Evolutionary conservation across 2,329 filamentous ascomycete species (phyloP).

Genomic region (Penicillium sp.): DNA sequence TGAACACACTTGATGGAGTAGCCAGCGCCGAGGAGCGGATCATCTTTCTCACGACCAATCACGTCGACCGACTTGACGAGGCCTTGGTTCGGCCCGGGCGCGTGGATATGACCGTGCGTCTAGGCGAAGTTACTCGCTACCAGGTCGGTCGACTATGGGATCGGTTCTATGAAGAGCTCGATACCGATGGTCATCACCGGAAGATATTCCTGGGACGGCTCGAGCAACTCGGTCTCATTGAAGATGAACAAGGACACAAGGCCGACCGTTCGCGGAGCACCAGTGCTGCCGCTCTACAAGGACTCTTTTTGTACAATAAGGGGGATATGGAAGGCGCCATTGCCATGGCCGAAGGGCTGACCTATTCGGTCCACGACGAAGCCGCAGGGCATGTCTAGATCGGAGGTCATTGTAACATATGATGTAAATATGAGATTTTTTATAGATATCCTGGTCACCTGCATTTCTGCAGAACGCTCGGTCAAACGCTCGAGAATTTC

Average conservation of each 20-base stretch:
- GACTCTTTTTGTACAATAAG: constrained; percentile 93
- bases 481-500: neutral
- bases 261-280: constrained; percentile 50
- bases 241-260: constrained; percentile 48
- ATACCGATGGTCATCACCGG: constrained; percentile 57
- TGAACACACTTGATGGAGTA: constrained; percentile 85
- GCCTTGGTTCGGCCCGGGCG: constrained; percentile 85
- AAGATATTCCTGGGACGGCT: constrained; percentile 66
- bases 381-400: constrained; percentile 14
- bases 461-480: constrained; percentile 1
- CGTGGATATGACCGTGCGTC: constrained; percentile 85
- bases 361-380: constrained; percentile 29
- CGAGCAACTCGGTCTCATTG: constrained; percentile 63
- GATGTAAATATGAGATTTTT: constrained; percentile 23
- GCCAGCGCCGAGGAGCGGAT: constrained; percentile 91
- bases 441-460: constrained; percentile 10
- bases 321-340: constrained; percentile 83
- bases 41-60: constrained; percentile 90
- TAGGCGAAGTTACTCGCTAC: constrained; percentile 79
- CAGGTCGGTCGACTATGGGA: constrained; percentile 89
- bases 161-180: constrained; percentile 84
- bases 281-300: constrained; percentile 88
- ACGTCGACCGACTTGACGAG: constrained; percentile 81
- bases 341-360: constrained; percentile 58
- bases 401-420: constrained; percentile 19